Conservation (phyloP, 768 basidiomycete genomes). For the Lenzites betulinus region DNA sequence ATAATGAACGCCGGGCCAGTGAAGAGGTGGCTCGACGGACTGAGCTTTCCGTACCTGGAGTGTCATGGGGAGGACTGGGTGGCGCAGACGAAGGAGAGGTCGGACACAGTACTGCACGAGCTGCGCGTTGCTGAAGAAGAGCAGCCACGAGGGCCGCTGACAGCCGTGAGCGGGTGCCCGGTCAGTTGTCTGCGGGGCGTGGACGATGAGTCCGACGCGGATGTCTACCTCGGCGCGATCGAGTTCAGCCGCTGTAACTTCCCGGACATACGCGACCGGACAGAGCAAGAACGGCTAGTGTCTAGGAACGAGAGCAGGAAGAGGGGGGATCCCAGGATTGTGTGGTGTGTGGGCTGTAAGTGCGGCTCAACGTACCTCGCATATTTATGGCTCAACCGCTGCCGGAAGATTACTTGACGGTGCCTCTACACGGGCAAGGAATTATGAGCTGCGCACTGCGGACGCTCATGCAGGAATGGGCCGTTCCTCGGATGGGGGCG, state of each 20-base stretch:
- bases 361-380: neutral
- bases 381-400: neutral
- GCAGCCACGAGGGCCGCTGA: constrained; percentile 24
- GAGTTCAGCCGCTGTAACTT: constrained; percentile 36
- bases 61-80: constrained; percentile 45
- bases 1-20: constrained; percentile 54
- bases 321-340: constrained; percentile 54
- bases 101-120: constrained; percentile 37
- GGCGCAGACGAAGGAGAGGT: constrained; percentile 31
- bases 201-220: constrained; percentile 48
- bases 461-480: constrained; percentile 59
- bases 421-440: constrained; percentile 62
- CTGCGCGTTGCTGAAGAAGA: constrained; percentile 26
- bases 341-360: constrained; percentile 66
- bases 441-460: constrained; percentile 72
- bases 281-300: constrained; percentile 37
- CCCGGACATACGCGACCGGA: constrained; percentile 39
- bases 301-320: constrained; percentile 44
- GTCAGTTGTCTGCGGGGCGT: constrained; percentile 56
- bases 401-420: constrained; percentile 51
- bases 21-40: constrained; percentile 43
- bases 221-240: constrained; percentile 54
- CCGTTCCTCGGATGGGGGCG: constrained; percentile 62
- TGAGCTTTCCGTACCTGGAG: constrained; percentile 55
- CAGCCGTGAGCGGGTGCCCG: constrained; percentile 48